These are phyloP conservation scores for Euphorbia celastroides DNA, from an alignment of 441 rosid genomes.

Conservation along the genomic window DNA sequence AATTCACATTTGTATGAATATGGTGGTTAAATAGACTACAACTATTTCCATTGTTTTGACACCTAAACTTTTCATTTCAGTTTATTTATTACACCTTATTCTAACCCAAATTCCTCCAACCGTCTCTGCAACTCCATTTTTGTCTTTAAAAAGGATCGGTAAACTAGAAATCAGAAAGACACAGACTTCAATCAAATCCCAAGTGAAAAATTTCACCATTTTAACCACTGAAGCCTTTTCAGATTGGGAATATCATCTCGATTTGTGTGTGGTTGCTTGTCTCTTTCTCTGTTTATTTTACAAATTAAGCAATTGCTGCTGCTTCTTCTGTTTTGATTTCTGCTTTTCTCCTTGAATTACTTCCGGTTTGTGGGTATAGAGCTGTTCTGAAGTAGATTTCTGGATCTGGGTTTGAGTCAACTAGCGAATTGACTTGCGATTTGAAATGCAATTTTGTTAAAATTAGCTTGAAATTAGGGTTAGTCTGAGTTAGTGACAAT, in stretches of 20 bases:
- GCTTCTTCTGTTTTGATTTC: neutral
- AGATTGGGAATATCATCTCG: neutral
- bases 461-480: conserved; percentile 15
- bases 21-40: neutral
- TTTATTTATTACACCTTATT: conserved; percentile 1
- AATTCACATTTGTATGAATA: neutral
- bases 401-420: conserved; percentile 45
- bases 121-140: conserved; percentile 16
- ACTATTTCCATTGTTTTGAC: neutral
- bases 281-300: neutral
- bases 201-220: conserved; percentile 4
- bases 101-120: neutral
- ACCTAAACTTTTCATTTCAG: neutral
- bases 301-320: neutral
- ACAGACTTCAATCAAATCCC: conserved; percentile 8
- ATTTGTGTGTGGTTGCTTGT: conserved; percentile 3
- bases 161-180: no score
- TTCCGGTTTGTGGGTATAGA: conserved; percentile 4
- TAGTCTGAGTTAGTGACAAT: conserved; percentile 20
- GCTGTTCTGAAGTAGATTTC: conserved; percentile 14
- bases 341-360: neutral
- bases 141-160: no score
- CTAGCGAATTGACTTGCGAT: conserved; percentile 31
- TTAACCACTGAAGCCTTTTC: conserved; percentile 5
- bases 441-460: conserved; percentile 28